Base-by-base conservation (phyloP, 2,329 filamentous ascomycete genomes). In the Fusarium foetens region DNA sequence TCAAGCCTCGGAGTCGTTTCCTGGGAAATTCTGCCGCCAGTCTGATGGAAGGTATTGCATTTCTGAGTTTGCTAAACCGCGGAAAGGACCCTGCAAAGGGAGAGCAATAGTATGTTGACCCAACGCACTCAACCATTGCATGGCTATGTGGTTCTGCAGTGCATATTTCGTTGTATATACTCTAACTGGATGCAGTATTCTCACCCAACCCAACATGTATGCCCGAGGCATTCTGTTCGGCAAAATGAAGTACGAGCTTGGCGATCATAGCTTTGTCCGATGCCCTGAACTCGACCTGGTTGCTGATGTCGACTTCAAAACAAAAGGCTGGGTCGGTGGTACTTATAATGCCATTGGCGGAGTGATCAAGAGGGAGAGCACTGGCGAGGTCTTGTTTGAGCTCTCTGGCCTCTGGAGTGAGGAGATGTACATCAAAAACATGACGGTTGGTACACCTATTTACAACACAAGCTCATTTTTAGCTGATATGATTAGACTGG, bases 191-290 rank as follows among this genome's bases (percentile, higher is more conserved):
- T 46, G 2, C 46, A 97, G 94, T 82, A 93, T 97, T 78, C 84
- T 98, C 58, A 98, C 96, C 8, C 96, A 99, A 79, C 96, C 96
- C 23, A 99, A 99, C 84, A 99, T 99, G 94, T 99, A 99, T 81
- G 96, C 95, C 27, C 90, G 96, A 70, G 95, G 96, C 39, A 98
- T 99, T 67, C 86, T 99, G 13, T 98, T 99, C 78, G 96, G 96
- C 52, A 98, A 98, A 82, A 98, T 99, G 96, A 98, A 98, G 82
- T 99, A 98, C 82, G 96, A 99, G 84, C 90, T 99, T 12, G 96
- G 95, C 72, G 95, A 98, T 80, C 95, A 97, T 84, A 97, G 95
- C 80, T 94, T 94, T 76, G 93, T 99, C 25, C 89, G 92, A 73
- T 98, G 96, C 81, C 94, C 95, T 0, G 95, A 98, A 80, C 89